Conservation (phyloP, 176 grass and related monocot species). For the Panicum miliaceum region DNA sequence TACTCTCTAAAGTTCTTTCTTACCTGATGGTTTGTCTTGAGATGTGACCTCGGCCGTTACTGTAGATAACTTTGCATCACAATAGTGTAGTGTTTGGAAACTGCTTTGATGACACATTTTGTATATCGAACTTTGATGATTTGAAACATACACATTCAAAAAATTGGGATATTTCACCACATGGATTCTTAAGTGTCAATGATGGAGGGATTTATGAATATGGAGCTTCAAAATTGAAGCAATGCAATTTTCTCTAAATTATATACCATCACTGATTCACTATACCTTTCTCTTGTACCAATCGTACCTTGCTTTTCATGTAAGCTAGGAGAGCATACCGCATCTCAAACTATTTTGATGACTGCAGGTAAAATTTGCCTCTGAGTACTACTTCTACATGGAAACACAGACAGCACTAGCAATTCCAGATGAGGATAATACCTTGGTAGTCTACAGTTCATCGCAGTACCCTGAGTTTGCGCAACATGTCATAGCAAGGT, state of each 20-base stretch:
- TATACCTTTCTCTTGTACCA: neutral
- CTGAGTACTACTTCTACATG: constrained; percentile 85
- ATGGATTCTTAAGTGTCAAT: neutral
- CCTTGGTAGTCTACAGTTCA: constrained; percentile 70
- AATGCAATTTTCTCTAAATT: neutral
- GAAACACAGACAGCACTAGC: constrained; percentile 72
- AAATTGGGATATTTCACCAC: neutral
- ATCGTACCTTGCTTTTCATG: neutral
- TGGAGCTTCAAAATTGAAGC: neutral
- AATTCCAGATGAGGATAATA: constrained; percentile 79
- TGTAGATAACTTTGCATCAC: neutral
- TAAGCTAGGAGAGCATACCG: neutral
- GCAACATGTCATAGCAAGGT: constrained; percentile 62
- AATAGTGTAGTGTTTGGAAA: neutral
- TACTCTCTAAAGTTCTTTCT: neutral
- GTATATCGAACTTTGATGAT: neutral
- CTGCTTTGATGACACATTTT: neutral
- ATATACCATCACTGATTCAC: neutral
- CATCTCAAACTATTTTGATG: neutral
- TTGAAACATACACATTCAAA: neutral
- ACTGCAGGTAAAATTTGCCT: constrained; percentile 74
- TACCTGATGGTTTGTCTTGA: neutral
- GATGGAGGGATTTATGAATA: neutral
- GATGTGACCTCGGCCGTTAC: neutral
- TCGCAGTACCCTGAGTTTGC: constrained; percentile 54